Conservation (phyloP, 1,284 basidiomycete genomes). For the Mycosarcoma mackinlayi region DNA sequence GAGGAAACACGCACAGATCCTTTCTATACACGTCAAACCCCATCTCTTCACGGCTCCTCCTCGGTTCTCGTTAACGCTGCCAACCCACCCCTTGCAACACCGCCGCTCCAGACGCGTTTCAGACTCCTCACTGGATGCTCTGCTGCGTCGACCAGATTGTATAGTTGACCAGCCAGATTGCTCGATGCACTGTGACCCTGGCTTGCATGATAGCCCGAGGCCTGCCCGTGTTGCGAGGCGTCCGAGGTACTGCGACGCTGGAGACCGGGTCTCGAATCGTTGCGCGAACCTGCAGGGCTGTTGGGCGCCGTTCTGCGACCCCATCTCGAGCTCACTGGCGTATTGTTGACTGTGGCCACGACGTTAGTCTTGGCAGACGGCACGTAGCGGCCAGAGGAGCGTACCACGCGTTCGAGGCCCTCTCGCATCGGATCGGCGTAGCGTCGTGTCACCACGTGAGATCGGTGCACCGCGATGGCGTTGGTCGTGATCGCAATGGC, state of each 20-base stretch:
- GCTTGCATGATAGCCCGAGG: background rate
- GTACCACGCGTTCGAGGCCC: conserved; percentile 52
- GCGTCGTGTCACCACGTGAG: conserved; percentile 62
- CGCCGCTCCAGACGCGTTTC: conserved; percentile 54
- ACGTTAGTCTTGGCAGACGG: background rate
- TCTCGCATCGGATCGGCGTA: conserved; percentile 65
- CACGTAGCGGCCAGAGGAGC: conserved; percentile 41
- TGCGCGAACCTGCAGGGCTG: conserved; percentile 31
- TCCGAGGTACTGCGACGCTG: conserved; percentile 33
- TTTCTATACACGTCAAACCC: background rate
- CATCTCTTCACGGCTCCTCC: conserved; percentile 25
- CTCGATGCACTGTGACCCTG: conserved; percentile 11
- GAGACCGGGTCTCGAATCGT: conserved; percentile 17
- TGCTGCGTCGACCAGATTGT: conserved; percentile 49
- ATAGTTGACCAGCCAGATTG: conserved; percentile 41
- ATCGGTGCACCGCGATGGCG: conserved; percentile 58
- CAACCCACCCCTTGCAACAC: conserved; percentile 48
- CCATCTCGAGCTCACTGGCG: conserved; percentile 42
- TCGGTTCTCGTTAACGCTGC: conserved; percentile 46
- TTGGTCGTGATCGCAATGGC: conserved; percentile 64
- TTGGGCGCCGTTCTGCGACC: conserved; percentile 45
- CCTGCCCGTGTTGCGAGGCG: conserved; percentile 3
- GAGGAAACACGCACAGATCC: no score
- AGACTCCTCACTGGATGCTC: conserved; percentile 54
- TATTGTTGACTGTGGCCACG: background rate